A percentile compares a stretch with the other conserved stretches of the same genome.
These are phyloP conservation scores for Plenodomus lindquistii DNA, from an alignment of 2,329 filamentous ascomycete species.

Conservation along the genomic window DNA sequence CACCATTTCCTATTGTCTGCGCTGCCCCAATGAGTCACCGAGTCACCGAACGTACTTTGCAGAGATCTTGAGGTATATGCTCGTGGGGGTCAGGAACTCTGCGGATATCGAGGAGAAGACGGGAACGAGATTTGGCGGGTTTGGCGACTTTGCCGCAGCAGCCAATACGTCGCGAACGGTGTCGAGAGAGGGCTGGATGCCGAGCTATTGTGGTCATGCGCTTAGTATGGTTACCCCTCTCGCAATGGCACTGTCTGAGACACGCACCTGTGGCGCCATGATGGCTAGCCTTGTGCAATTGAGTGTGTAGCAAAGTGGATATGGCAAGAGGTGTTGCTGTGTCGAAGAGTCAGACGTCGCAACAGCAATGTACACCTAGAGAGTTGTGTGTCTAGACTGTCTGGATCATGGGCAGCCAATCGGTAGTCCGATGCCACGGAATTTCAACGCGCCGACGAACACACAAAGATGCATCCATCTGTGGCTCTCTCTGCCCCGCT, in stretches of 20 bases:
- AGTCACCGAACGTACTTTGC: conserved; percentile 65
- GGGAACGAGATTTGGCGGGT: conserved; percentile 77
- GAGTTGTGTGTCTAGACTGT: conserved; percentile 17
- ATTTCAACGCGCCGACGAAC: not conserved
- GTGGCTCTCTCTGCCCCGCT: not conserved
- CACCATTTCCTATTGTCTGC: not conserved
- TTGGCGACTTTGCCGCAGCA: conserved; percentile 54
- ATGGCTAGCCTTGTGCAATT: not conserved
- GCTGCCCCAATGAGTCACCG: conserved; percentile 38
- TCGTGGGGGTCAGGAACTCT: conserved; percentile 91
- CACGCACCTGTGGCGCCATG: conserved; percentile 35
- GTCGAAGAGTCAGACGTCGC: conserved; percentile 8
- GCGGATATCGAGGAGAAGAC: conserved; percentile 84
- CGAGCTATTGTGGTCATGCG: conserved; percentile 43
- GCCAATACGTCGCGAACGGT: conserved; percentile 61
- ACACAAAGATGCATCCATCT: no score
- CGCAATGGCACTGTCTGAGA: not conserved
- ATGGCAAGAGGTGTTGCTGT: not conserved
- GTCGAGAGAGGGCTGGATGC: conserved; percentile 64
- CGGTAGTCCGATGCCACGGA: conserved; percentile 10
- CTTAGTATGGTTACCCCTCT: conserved; percentile 26
- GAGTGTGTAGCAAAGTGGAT: not conserved
- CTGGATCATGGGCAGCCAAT: conserved; percentile 10
- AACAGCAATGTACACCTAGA: not conserved
- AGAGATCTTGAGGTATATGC: conserved; percentile 90